Conservation (phyloP, 441 rosid genomes). For the Gossypium davidsonii region DNA sequence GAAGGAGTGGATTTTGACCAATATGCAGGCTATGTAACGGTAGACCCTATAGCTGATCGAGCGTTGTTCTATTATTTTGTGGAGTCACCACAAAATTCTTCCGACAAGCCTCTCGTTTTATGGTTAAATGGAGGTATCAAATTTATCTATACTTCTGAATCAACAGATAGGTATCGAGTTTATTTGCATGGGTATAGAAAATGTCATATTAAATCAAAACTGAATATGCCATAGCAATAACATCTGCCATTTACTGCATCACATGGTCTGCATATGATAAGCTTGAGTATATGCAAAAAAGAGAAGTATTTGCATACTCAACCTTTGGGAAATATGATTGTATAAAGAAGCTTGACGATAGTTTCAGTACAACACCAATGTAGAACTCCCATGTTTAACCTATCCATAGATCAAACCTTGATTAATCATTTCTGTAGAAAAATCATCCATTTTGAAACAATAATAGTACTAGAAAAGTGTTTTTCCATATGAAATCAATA, state of each 20-base stretch:
- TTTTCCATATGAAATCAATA: neutral
- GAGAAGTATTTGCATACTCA: neutral
- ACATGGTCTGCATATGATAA: neutral
- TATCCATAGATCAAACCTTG: neutral
- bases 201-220: neutral
- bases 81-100: conserved; percentile 27
- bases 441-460: neutral
- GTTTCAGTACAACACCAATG: neutral
- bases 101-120: conserved; percentile 28
- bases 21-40: conserved; percentile 31
- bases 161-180: neutral
- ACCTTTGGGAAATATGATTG: neutral
- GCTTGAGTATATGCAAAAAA: neutral
- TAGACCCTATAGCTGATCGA: conserved; percentile 22
- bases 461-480: neutral
- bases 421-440: neutral
- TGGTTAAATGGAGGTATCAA: conserved; percentile 35
- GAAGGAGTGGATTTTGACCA: conserved; percentile 25
- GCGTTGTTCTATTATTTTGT: conserved; percentile 33
- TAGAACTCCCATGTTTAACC: neutral
- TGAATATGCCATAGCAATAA: neutral
- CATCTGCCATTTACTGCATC: neutral
- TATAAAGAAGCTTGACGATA: neutral
- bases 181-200: neutral
- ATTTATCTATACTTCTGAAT: neutral